Evolutionary conservation across 805 yeast species (phyloP), one percentile per base, ranked within the genome.

Genomic region (Gaillardinia entomophila): DNA sequence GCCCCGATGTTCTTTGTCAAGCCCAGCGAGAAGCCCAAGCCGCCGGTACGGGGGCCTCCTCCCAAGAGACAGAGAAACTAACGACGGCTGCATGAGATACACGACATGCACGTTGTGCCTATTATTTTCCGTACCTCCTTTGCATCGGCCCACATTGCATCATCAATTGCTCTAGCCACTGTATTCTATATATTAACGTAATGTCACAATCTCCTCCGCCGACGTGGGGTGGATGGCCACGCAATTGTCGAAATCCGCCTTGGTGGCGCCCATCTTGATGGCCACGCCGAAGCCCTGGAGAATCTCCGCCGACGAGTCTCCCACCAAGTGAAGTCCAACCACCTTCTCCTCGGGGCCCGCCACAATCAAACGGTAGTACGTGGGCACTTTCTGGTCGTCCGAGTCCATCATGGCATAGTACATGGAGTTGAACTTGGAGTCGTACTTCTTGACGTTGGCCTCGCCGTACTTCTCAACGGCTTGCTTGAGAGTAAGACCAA

Each of bases 281-380:
- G 98, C 98, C 34, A 89, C 98, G 38, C 97, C 98, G 52, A 92
- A 92, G 24, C 98, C 99, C 71, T 92, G 99, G 49, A 92, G 72
- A 37, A 92, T 89, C 62, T 92, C 99, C 20, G 95, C 78, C 32
- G 92, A 77, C 6, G 76, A 63, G 51, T 89, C 97, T 40, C 99
- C 99, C 45, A 89, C 84, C 35, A 92, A 62, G 60, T 92, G 98
- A 46, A 92, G 66, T 18, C 99, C 99, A 40, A 92, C 94, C 35
- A 92, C 96, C 63, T 86, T 89, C 61, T 92, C 97, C 26, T 85
- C 79, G 29, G 73, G 63, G 12, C 96, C 95, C 22, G 79, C 74
- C 52, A 78, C 74, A 30, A 92, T 71, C 38, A 92, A 61, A 62
- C 87, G 88, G 70, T 92, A 92, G 24, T 78, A 79, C 17, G 95